Percentiles rank a stretch among this genome's conserved stretches.
These are phyloP conservation scores for Cyathus striatus DNA, from an alignment of 768 basidiomycete species.

Conservation along the genomic window DNA sequence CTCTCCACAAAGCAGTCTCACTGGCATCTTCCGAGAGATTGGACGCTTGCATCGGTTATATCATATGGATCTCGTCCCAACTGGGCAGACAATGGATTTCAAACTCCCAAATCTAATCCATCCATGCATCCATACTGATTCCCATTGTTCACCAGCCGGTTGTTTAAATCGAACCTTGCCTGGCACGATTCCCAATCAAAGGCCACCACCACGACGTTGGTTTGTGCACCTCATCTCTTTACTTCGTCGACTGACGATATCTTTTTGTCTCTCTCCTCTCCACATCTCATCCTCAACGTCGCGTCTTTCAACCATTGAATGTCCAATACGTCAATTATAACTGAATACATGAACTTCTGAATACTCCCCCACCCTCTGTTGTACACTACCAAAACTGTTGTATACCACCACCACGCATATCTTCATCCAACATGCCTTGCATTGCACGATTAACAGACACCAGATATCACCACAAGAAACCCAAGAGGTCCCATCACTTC, in stretches of 20 bases:
- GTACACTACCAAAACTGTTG: constrained; percentile 8
- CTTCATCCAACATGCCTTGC: constrained; percentile 25
- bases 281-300: too few species aligned
- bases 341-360: too few species aligned
- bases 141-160: constrained; percentile 25
- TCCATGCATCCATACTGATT: constrained; percentile 9
- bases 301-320: too few species aligned
- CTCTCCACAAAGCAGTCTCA: not conserved
- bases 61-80: constrained; percentile 19
- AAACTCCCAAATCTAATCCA: constrained; percentile 1
- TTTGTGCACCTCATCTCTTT: constrained; percentile 15
- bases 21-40: not conserved
- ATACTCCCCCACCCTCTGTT: constrained; percentile 5
- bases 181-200: constrained; percentile 13
- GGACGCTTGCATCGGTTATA: not conserved
- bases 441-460: constrained; percentile 36
- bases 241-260: constrained; percentile 9
- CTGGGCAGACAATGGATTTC: constrained; percentile 24
- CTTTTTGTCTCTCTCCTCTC: constrained; percentile 2
- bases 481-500: constrained; percentile 32
- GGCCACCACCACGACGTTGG: constrained; percentile 22
- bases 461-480: constrained; percentile 37
- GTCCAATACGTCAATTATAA: too few species aligned
- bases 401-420: constrained; percentile 11
- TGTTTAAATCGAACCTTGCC: constrained; percentile 23